Conservation (phyloP, 768 basidiomycete species). For the Bullera alba region DNA sequence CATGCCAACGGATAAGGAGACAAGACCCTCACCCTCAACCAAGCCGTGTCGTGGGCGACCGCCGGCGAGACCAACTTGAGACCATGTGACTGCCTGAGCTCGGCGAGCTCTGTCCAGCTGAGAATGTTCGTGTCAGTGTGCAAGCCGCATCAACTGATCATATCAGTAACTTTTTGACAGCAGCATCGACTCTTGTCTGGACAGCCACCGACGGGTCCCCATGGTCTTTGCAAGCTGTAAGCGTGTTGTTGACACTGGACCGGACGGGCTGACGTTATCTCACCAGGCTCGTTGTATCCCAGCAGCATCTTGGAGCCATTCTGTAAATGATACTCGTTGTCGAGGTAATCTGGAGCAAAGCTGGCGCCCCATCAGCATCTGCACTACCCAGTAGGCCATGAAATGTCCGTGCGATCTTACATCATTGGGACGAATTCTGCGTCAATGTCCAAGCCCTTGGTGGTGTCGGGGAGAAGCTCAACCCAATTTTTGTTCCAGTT, state of each 20-base stretch:
- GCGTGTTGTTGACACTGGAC: neutral
- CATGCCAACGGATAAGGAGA: neutral
- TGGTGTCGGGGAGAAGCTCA: conserved; percentile 11
- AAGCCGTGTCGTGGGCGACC: conserved; percentile 21
- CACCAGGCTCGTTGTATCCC: conserved; percentile 40
- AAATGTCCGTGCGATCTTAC: conserved; percentile 13
- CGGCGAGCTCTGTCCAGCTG: conserved; percentile 29
- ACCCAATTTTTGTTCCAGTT: conserved; percentile 39
- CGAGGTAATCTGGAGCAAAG: conserved; percentile 20
- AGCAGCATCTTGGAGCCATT: conserved; percentile 17
- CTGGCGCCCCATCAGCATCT: conserved; percentile 6
- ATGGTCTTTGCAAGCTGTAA: conserved; percentile 15
- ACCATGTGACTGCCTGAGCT: no score
- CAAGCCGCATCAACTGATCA: neutral
- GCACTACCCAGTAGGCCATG: no score
- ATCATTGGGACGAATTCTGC: conserved; percentile 39
- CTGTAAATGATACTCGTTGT: conserved; percentile 19
- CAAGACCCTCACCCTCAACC: conserved; percentile 26
- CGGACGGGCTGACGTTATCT: neutral
- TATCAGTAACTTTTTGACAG: conserved; percentile 12
- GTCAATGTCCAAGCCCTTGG: conserved; percentile 10
- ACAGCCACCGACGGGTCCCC: conserved; percentile 20
- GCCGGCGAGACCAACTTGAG: conserved; percentile 31
- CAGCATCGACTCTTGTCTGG: conserved; percentile 9
- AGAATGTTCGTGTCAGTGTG: neutral